Base-by-base conservation (phyloP, 164 flowering plant genomes). In the Saururus chinensis region DNA sequence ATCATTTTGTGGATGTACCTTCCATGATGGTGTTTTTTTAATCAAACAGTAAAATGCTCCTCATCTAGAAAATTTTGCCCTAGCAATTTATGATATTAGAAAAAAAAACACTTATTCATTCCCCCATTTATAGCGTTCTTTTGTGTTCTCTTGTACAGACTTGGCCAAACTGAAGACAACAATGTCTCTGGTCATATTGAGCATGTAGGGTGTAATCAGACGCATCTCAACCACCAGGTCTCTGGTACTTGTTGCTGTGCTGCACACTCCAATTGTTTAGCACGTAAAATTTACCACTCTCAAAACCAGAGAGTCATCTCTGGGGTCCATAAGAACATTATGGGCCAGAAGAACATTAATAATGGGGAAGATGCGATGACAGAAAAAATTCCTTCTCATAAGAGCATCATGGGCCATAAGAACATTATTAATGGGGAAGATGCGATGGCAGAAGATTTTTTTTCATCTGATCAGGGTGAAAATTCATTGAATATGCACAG, bases 231-330 rank as follows among this genome's bases (percentile, higher is more conserved):
- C 16, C 66, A 40, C 62, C 53, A 8, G 66, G 61, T 72, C 25
- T 66, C 67, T 57, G 69, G 58, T 19, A 68, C 59, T 51, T 70
- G 75, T 57, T 61, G 45, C 52, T 81, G 74, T 71, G 57, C 67
- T 12, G 74, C 67, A n/a, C 76, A 66, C 16, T 37, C 69, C 40
- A 67, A 68, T 19, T 70, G 59, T 71, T 63, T 67, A 12, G 69
- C 60, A 23, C 72, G 64, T 57, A 70, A 66, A 20, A 9, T 8
- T 41, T 8, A 41, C 45, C 12, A 13, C 12, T 8, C 12, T 35
- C 57, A 37, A 40, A 60, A 57, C 40, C 73, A 63, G 53, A 69
- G 53, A 57, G 37, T 61, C 51, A 21, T 20, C 64, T 42, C 16
- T 23, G 23, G 30, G 49, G n/a, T n/a, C n/a, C n/a, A n/a, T n/a